Conservation (phyloP, 164 flowering plant genomes). For the Magnolia kwangsiensis region DNA sequence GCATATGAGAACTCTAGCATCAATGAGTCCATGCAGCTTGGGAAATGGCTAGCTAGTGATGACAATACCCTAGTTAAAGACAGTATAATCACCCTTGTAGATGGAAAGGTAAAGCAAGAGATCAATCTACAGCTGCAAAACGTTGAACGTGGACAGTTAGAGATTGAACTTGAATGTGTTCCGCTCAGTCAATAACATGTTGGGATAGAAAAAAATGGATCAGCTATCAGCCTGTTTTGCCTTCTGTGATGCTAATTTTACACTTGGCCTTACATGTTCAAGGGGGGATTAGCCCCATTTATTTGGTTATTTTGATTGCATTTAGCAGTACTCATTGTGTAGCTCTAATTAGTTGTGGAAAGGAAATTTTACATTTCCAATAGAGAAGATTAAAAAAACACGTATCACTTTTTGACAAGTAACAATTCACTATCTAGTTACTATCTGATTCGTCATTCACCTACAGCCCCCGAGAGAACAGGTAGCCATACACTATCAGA, state of each 20-base stretch:
- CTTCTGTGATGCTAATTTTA: neutral
- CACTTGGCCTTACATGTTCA: neutral
- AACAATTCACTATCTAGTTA: no score
- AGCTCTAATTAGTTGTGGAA: neutral
- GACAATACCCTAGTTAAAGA: conserved; percentile 65
- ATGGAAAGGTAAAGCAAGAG: conserved; percentile 38
- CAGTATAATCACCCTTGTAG: conserved; percentile 46
- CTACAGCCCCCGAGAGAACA: no score
- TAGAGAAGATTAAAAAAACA: no score
- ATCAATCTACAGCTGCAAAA: conserved; percentile 49
- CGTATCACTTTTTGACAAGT: no score
- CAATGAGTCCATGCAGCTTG: conserved; percentile 52
- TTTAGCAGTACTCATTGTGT: neutral
- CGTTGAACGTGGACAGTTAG: conserved; percentile 73
- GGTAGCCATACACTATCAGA: no score
- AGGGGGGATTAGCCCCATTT: neutral
- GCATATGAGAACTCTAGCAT: conserved; percentile 51
- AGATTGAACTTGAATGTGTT: conserved; percentile 36
- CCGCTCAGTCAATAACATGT: conserved; percentile 31
- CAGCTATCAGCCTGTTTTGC: neutral
- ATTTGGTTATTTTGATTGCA: neutral
- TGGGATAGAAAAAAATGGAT: neutral
- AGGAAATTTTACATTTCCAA: neutral
- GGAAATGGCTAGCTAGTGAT: conserved; percentile 58
- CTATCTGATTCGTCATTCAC: no score